These are phyloP conservation scores for Phytopythium sindhum DNA, from an alignment of 352 stramenopile genomes.

Conservation along the genomic window DNA sequence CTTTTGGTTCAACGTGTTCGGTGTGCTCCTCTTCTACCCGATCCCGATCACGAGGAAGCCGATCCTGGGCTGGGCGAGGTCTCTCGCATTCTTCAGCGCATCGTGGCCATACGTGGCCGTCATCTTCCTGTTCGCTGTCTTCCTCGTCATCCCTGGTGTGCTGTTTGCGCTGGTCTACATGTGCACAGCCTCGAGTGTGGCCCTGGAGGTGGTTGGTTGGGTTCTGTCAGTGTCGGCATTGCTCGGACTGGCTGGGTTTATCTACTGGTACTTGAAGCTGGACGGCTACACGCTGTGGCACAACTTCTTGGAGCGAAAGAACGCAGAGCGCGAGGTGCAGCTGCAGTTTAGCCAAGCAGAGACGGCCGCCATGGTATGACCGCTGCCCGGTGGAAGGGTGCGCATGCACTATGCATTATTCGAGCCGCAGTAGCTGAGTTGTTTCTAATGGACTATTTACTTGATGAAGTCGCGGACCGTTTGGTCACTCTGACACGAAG, in stretches of 20 bases:
- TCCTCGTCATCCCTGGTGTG: slow-evolving; percentile 44
- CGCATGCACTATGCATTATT: not conserved
- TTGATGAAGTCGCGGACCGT: too few relatives aligned
- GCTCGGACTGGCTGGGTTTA: not conserved
- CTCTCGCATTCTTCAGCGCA: slow-evolving; percentile 64
- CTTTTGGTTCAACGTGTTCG: slow-evolving; percentile 92
- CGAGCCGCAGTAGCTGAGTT: too few relatives aligned
- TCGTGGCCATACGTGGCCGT: slow-evolving; percentile 52
- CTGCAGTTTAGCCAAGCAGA: not conserved
- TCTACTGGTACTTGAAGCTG: slow-evolving; percentile 6
- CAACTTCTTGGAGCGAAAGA: slow-evolving; percentile 22
- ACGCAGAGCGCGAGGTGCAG: slow-evolving; percentile 15
- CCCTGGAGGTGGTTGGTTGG: not conserved
- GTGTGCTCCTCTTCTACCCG: slow-evolving; percentile 90
- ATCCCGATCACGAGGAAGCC: slow-evolving; percentile 82
- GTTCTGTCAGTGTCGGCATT: not conserved
- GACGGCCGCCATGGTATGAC: not conserved
- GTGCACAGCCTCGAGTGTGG: slow-evolving; percentile 23
- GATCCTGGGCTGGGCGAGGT: slow-evolving; percentile 65
- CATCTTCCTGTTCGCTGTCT: slow-evolving; percentile 46
- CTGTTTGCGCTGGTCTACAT: slow-evolving; percentile 53
- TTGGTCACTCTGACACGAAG: too few relatives aligned
- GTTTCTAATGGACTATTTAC: too few relatives aligned
- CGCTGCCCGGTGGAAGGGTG: not conserved
- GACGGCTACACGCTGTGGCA: slow-evolving; percentile 14